Percentiles rank a stretch among this genome's conserved stretches.
phyloP scores from a whole-genome alignment of 2,329 filamentous ascomycete species.

The Chalaropsis thielavioides region DNA sequence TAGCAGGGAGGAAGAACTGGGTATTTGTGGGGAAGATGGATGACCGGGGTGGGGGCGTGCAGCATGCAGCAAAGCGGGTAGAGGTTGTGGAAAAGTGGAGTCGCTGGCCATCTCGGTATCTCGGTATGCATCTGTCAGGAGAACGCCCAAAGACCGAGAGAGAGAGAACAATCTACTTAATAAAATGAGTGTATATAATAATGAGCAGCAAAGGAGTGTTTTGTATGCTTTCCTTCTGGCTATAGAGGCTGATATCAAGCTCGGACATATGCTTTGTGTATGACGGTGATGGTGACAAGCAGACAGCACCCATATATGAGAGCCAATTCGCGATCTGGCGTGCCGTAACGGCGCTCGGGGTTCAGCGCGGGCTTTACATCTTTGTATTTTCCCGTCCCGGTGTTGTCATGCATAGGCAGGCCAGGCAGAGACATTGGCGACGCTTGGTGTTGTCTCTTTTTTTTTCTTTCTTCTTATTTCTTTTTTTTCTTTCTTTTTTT shows the following conservation, averaged over 20 bases:
- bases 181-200: too few species aligned
- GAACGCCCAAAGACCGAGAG: not conserved
- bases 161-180: too few species aligned
- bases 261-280: too few species aligned
- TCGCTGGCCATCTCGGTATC: not conserved
- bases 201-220: too few species aligned
- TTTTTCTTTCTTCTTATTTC: not conserved
- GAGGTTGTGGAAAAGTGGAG: not conserved
- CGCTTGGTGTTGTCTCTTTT: not conserved
- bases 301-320: too few species aligned
- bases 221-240: too few species aligned
- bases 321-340: not conserved
- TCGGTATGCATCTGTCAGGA: not conserved
- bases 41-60: not conserved
- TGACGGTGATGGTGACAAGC: too few species aligned
- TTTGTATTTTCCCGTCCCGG: not conserved
- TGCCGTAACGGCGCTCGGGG: not conserved
- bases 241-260: too few species aligned
- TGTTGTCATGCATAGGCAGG: not conserved
- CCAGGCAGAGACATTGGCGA: not conserved
- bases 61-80: not conserved
- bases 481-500: not conserved
- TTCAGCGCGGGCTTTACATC: not conserved
- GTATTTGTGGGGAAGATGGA: not conserved
- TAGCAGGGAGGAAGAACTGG: not conserved